Percentiles rank a stretch among this genome's conserved stretches.
Evolutionary conservation across 2,329 filamentous ascomycete species (phyloP).

Genomic region (Ceratocystis papillata): DNA sequence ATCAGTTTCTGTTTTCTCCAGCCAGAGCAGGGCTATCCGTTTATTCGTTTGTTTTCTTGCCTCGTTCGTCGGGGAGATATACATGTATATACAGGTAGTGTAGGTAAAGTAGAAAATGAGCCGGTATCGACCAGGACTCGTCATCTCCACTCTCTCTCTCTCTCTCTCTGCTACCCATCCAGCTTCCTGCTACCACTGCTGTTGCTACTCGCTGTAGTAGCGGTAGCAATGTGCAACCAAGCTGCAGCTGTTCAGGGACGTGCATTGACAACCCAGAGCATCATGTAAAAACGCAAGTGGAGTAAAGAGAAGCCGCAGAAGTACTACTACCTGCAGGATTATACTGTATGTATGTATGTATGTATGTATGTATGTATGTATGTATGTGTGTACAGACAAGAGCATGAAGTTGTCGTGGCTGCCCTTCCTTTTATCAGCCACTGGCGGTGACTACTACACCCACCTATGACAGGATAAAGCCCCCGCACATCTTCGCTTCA

Average conservation of each 20-base stretch:
- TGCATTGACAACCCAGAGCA: background rate
- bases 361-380: background rate
- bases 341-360: background rate
- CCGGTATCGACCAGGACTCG: too few relatives aligned
- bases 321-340: background rate
- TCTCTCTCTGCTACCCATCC: too few relatives aligned
- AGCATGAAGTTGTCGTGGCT: too few relatives aligned
- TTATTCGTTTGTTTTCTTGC: too few relatives aligned
- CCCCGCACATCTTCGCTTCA: background rate
- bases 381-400: background rate
- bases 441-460: too few relatives aligned
- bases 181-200: background rate
- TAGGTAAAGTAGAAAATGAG: too few relatives aligned
- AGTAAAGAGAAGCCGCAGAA: background rate
- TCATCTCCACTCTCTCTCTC: too few relatives aligned
- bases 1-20: too few relatives aligned
- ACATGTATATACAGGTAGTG: too few relatives aligned
- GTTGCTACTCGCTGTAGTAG: background rate
- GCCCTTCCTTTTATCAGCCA: too few relatives aligned
- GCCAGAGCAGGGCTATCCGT: too few relatives aligned
- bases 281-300: background rate
- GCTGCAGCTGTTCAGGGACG: slow-evolving; percentile 4
- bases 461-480: background rate
- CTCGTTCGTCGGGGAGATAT: too few relatives aligned
- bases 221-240: background rate